These are phyloP conservation scores for apple (Malus domestica) DNA, from an alignment of 306 rosid genomes.

Conservation along the genomic window ASM211411v1 NC_041803.1:16455501-16456000, in stretches of 20 bases:
- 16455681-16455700: conserved; percentile 55
- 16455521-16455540: conserved; percentile 77
- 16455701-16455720: conserved; percentile 82
- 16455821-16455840: conserved; percentile 84
- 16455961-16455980: conserved; percentile 37
- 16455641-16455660: conserved; percentile 1
- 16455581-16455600: conserved; percentile 62
- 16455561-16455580: conserved; percentile 59
- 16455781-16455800: conserved; percentile 91
- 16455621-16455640: background rate
- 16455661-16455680: conserved; percentile 35
- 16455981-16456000: conserved; percentile 78
- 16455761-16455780: conserved; percentile 55
- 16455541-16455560: conserved; percentile 62
- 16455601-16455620: conserved; percentile 30
- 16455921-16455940: conserved; percentile 48
- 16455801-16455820: conserved; percentile 89
- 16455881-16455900: background rate
- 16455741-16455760: conserved; percentile 54
- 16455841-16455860: conserved; percentile 23
- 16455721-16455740: conserved; percentile 55
- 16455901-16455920: conserved; percentile 10
- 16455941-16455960: conserved; percentile 49
- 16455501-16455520: conserved; percentile 90
- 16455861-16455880: background rate